Conservation (phyloP, 2,329 filamentous ascomycete species). For the Plenodomus biglobosus region DNA sequence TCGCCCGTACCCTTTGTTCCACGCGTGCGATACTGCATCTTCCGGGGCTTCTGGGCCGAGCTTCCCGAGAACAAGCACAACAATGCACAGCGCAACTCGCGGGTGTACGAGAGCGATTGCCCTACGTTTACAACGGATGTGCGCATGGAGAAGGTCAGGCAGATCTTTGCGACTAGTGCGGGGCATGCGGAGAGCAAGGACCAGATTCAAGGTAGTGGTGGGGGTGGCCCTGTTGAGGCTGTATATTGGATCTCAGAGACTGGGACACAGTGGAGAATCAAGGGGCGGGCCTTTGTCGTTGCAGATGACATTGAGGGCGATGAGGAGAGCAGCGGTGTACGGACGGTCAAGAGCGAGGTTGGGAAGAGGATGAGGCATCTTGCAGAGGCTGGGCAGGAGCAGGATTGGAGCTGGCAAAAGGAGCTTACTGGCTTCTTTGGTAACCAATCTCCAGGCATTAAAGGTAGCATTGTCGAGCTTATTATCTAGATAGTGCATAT, state of each 20-base stretch:
- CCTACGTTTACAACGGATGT: constrained; percentile 84
- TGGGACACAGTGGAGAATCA: constrained; percentile 81
- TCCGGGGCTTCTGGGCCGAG: constrained; percentile 78
- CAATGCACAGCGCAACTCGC: constrained; percentile 69
- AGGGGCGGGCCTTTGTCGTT: constrained; percentile 74
- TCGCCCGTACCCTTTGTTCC: constrained; percentile 49
- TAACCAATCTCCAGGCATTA: constrained; percentile 78
- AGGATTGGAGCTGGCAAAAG: constrained; percentile 72
- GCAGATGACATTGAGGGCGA: constrained; percentile 65
- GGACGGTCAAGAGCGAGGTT: constrained; percentile 63
- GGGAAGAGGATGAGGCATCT: constrained; percentile 64
- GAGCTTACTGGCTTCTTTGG: constrained; percentile 89
- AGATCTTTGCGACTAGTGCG: constrained; percentile 62
- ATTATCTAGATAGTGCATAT: constrained; percentile 1
- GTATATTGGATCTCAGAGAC: constrained; percentile 76
- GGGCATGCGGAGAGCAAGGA: constrained; percentile 50
- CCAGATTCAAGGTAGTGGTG: constrained; percentile 56
- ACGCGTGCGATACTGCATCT: constrained; percentile 77
- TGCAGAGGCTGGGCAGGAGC: constrained; percentile 44
- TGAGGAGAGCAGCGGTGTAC: constrained; percentile 56
- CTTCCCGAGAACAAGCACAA: constrained; percentile 74
- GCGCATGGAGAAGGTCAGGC: constrained; percentile 78
- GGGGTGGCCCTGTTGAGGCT: constrained; percentile 75
- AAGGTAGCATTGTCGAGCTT: constrained; percentile 53
- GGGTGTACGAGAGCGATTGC: constrained; percentile 72